Percentiles rank a stretch among this genome's conserved stretches.
Evolutionary conservation across 2,329 filamentous ascomycete genomes (phyloP).

Genomic region (Penicillium expansum): DNA sequence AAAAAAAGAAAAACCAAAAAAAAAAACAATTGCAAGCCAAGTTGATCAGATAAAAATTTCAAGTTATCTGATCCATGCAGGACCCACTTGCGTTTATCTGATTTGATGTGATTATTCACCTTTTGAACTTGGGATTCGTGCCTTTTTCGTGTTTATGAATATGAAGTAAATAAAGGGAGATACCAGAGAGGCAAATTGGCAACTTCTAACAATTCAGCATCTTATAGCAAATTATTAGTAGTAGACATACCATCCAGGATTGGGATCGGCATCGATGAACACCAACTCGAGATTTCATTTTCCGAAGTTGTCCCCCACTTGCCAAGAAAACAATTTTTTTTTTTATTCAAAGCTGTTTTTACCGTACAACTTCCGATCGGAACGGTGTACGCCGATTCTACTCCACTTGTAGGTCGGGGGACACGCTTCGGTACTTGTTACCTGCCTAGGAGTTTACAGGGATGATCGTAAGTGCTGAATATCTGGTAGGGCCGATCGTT

Average conservation of each 20-base stretch:
- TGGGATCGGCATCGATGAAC: slow-evolving; percentile 1
- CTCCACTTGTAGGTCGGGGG: background rate
- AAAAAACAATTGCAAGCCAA: background rate
- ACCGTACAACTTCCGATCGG: background rate
- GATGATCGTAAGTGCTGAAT: background rate
- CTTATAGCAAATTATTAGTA: background rate
- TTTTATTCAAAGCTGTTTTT: background rate
- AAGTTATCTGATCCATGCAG: slow-evolving; percentile 22
- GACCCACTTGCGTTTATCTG: slow-evolving; percentile 8
- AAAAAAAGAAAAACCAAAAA: background rate
- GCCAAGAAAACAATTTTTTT: background rate
- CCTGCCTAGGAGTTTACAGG: background rate
- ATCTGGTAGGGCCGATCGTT: background rate
- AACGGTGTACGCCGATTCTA: background rate
- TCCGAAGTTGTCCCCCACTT: background rate
- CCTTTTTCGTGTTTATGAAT: background rate
- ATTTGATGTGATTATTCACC: slow-evolving; percentile 1
- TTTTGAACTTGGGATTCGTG: background rate
- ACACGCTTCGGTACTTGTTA: background rate
- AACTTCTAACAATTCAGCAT: background rate
- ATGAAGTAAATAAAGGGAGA: background rate
- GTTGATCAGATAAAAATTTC: slow-evolving; percentile 20
- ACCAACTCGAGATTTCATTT: background rate
- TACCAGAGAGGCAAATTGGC: background rate
- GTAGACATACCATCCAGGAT: background rate